Evolutionary conservation across 2,329 filamentous ascomycete species (phyloP).

Genomic region (Berkeleyomyces basicola): DNA sequence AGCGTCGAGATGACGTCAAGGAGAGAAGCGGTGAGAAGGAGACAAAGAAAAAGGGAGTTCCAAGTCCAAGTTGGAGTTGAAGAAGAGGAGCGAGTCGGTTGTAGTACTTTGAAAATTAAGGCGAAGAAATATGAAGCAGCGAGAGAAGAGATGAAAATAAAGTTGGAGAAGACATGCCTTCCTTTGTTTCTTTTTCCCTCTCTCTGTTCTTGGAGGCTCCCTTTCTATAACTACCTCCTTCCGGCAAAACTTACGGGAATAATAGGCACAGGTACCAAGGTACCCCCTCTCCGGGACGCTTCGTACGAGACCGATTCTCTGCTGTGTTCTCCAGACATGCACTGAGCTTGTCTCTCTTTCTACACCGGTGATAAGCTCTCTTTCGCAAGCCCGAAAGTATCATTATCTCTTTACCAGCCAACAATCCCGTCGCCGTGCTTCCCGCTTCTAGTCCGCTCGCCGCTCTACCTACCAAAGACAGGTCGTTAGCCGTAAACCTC

Average conservation of each 20-base stretch:
- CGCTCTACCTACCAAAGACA: no score
- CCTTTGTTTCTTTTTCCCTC: not conserved
- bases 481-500: not conserved
- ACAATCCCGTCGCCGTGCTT: no score
- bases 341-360: not conserved
- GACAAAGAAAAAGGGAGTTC: not conserved
- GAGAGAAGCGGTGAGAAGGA: not conserved
- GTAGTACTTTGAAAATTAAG: not conserved
- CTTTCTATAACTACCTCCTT: no score
- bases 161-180: not conserved
- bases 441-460: no score
- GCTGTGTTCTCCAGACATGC: not conserved
- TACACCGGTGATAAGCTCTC: not conserved
- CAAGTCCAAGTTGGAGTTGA: not conserved
- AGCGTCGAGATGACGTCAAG: no score
- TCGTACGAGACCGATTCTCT: no score
- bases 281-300: no score
- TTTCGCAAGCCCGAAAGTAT: no score
- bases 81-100: not conserved
- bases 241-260: no score
- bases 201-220: no score
- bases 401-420: no score
- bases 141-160: not conserved
- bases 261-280: no score
- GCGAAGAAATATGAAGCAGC: not conserved